Percentiles rank a stretch among this genome's conserved stretches.
Evolutionary conservation across 176 grass and related monocot species (phyloP).

Genomic region (Elaeis guineensis): DNA sequence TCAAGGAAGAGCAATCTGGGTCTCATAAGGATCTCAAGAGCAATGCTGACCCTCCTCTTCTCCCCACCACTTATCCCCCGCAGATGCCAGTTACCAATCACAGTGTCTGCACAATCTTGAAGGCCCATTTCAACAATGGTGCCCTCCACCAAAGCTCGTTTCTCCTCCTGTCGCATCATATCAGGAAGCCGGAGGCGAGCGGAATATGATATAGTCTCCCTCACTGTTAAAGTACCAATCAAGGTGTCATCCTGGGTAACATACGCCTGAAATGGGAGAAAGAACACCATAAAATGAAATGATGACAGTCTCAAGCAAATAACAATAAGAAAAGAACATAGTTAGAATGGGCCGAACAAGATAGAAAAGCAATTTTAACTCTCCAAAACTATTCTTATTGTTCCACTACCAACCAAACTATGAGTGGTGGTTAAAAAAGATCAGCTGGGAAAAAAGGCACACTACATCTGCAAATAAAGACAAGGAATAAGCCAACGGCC

Average conservation of each 20-base stretch:
- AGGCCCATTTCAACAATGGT: slow-evolving; percentile 97
- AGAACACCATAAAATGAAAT: too few species aligned
- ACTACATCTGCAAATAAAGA: too few species aligned
- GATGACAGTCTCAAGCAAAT: too few species aligned
- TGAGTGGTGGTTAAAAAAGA: too few species aligned
- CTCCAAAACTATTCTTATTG: too few species aligned
- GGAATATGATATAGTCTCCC: slow-evolving; percentile 95
- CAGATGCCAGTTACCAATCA: slow-evolving; percentile 97
- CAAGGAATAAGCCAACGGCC: too few species aligned
- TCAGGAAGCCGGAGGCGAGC: slow-evolving; percentile 85
- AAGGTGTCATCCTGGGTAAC: slow-evolving; percentile 98
- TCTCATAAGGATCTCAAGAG: slow-evolving; percentile 93
- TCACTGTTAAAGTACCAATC: slow-evolving; percentile 94
- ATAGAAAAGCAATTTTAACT: too few species aligned
- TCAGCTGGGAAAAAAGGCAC: too few species aligned
- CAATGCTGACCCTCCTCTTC: slow-evolving; percentile 98
- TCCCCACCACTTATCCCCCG: slow-evolving; percentile 91
- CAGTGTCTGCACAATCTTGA: slow-evolving; percentile 91
- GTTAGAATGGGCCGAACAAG: too few species aligned
- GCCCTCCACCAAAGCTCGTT: slow-evolving; percentile 83
- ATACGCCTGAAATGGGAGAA: slow-evolving; percentile 47
- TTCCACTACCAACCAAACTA: too few species aligned
- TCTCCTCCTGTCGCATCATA: slow-evolving; percentile 81
- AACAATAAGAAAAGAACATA: too few species aligned
- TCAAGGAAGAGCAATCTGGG: slow-evolving; percentile 97